phyloP scores from a whole-genome alignment of 2,329 filamentous ascomycete genomes.

The Neopestalotiopsis sp. region DNA sequence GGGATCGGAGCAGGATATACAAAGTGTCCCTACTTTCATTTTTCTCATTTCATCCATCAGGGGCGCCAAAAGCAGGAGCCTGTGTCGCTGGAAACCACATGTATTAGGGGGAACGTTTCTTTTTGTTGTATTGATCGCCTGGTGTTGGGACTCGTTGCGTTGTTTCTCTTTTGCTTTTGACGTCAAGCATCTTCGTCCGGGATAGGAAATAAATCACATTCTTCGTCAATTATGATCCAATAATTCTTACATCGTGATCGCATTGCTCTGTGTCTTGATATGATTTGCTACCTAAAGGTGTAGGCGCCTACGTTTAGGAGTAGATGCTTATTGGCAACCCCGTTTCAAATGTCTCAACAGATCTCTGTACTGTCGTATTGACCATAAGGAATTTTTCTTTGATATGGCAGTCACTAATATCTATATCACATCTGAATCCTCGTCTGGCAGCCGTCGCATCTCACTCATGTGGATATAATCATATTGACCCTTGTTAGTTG shows the following conservation, averaged over 20 bases:
- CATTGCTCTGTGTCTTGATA: neutral
- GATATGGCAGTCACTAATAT: too few species aligned
- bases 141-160: slow-evolving; percentile 9
- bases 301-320: too few species aligned
- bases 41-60: slow-evolving; percentile 2
- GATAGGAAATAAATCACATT: slow-evolving; percentile 42
- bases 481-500: too few species aligned
- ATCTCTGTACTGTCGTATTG: too few species aligned
- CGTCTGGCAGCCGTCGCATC: too few species aligned
- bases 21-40: slow-evolving; percentile 7
- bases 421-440: too few species aligned
- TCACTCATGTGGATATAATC: too few species aligned
- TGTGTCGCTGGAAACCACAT: slow-evolving; percentile 25
- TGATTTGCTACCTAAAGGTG: too few species aligned
- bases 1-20: slow-evolving; percentile 10
- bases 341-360: too few species aligned
- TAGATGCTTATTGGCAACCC: too few species aligned
- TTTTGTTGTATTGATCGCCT: slow-evolving; percentile 30
- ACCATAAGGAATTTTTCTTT: too few species aligned
- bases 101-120: slow-evolving; percentile 27
- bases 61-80: neutral
- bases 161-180: slow-evolving; percentile 27
- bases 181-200: slow-evolving; percentile 33
- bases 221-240: slow-evolving; percentile 33
- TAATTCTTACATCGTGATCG: neutral